Conservation (phyloP, 805 yeast genomes). For the Yarrowia deformans region DNA sequence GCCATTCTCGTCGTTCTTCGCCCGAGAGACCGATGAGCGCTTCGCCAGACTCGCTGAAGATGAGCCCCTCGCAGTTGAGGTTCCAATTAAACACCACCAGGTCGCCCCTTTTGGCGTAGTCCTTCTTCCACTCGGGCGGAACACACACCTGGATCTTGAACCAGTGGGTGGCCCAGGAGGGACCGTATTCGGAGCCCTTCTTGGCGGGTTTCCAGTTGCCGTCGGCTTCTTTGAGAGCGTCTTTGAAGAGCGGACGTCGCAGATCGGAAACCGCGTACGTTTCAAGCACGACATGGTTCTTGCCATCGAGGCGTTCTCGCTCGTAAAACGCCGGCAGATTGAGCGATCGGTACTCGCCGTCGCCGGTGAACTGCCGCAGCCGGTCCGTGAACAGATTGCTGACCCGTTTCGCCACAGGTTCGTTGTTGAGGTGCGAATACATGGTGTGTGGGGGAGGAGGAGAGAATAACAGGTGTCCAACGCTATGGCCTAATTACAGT, state of each 20-base stretch:
- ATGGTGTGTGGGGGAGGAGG: neutral
- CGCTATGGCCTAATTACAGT: too few species aligned
- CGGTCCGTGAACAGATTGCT: slow-evolving; percentile 76
- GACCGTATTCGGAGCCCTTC: slow-evolving; percentile 83
- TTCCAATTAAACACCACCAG: slow-evolving; percentile 81
- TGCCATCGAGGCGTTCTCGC: slow-evolving; percentile 59
- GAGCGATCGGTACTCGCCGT: slow-evolving; percentile 75
- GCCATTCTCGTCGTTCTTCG: slow-evolving; percentile 78
- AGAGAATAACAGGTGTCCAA: too few species aligned
- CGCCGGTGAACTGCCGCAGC: slow-evolving; percentile 75
- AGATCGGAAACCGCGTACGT: slow-evolving; percentile 79
- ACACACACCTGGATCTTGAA: slow-evolving; percentile 71
- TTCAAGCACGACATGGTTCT: slow-evolving; percentile 61
- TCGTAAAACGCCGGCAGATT: slow-evolving; percentile 86
- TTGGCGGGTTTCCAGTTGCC: slow-evolving; percentile 49
- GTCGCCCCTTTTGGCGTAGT: slow-evolving; percentile 55
- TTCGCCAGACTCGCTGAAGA: slow-evolving; percentile 69
- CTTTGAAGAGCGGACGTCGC: slow-evolving; percentile 67
- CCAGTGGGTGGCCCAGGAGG: slow-evolving; percentile 98
- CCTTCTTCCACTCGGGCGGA: slow-evolving; percentile 54
- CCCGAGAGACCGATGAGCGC: slow-evolving; percentile 88
- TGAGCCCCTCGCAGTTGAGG: slow-evolving; percentile 82
- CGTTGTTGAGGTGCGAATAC: slow-evolving; percentile 49
- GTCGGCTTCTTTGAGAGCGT: slow-evolving; percentile 62
- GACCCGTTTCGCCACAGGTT: slow-evolving; percentile 77